phyloP scores from a whole-genome alignment of 768 basidiomycete genomes.

The Dioszegia crocea region DNA sequence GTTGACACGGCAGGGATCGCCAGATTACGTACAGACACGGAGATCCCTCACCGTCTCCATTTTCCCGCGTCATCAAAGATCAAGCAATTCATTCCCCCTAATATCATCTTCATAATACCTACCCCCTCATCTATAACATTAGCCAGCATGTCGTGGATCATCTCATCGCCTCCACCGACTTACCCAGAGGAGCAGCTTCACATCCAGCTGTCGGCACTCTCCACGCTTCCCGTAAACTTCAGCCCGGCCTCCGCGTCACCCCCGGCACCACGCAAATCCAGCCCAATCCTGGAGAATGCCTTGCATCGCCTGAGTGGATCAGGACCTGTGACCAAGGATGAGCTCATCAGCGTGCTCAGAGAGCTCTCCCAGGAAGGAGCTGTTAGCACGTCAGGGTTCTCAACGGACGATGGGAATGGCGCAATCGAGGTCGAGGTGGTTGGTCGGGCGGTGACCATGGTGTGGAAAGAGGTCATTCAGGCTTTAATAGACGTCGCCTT shows the following conservation, averaged over 20 bases:
- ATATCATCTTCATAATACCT: too few relatives aligned
- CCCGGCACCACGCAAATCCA: constrained; percentile 13
- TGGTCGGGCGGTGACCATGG: constrained; percentile 40
- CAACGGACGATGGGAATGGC: constrained; percentile 12
- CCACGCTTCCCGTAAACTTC: constrained; percentile 32
- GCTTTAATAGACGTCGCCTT: constrained; percentile 64
- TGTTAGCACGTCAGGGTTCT: background rate
- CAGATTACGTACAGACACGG: too few relatives aligned
- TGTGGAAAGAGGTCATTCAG: constrained; percentile 59
- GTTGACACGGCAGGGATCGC: background rate
- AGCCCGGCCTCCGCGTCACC: constrained; percentile 4
- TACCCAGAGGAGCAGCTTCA: constrained; percentile 36
- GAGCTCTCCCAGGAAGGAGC: constrained; percentile 12
- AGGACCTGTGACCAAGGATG: constrained; percentile 22
- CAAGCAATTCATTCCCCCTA: too few relatives aligned
- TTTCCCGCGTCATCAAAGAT: too few relatives aligned
- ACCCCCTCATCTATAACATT: background rate
- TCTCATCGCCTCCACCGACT: constrained; percentile 18
- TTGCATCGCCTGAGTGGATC: constrained; percentile 34
- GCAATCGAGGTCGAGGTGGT: constrained; percentile 40
- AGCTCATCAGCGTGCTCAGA: constrained; percentile 32
- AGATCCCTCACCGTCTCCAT: too few relatives aligned
- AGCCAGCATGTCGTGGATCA: constrained; percentile 12
- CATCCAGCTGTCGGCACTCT: constrained; percentile 29
- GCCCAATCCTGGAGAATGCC: constrained; percentile 25